Evolutionary conservation across 495 filamentous ascomycete genomes (phyloP).

Genomic region (Aspergillus avenaceus): DNA sequence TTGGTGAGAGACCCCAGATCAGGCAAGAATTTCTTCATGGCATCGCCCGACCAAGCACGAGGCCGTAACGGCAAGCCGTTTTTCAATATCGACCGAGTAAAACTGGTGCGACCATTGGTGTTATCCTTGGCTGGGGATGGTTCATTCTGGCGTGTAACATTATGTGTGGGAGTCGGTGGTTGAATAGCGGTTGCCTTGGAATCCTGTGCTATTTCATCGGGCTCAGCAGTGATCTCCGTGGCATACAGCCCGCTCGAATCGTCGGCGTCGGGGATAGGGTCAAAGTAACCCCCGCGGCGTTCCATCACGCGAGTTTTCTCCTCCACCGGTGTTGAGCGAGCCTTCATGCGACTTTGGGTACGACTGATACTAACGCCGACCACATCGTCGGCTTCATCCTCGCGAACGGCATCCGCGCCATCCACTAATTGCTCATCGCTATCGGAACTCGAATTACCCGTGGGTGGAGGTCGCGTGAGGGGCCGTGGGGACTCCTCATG

Average conservation of each 20-base stretch:
- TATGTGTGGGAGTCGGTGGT: neutral
- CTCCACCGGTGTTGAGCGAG: slow-evolving; percentile 64
- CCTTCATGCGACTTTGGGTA: slow-evolving; percentile 65
- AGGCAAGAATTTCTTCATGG: slow-evolving; percentile 37
- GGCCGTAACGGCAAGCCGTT: slow-evolving; percentile 34
- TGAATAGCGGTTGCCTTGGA: neutral
- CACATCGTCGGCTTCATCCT: slow-evolving; percentile 55
- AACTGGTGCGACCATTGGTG: slow-evolving; percentile 23
- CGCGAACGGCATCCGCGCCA: slow-evolving; percentile 19
- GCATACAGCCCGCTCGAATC: slow-evolving; percentile 29
- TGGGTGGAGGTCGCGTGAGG: neutral
- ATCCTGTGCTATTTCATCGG: slow-evolving; percentile 19
- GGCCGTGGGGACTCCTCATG: neutral
- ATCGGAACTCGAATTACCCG: slow-evolving; percentile 29
- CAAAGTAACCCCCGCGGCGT: slow-evolving; percentile 51
- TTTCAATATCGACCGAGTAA: slow-evolving; percentile 39
- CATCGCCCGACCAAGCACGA: slow-evolving; percentile 39
- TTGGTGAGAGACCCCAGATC: slow-evolving; percentile 41
- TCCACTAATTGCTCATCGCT: slow-evolving; percentile 27
- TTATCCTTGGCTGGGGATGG: neutral
- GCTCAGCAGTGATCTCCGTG: slow-evolving; percentile 32
- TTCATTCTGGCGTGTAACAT: neutral
- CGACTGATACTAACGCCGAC: slow-evolving; percentile 75
- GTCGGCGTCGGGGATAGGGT: slow-evolving; percentile 24
- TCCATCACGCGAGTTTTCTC: slow-evolving; percentile 73